Evolutionary conservation across 2,329 filamentous ascomycete species (phyloP), one percentile per base, ranked within the genome.

Genomic region (Magnaporthales sp.): DNA sequence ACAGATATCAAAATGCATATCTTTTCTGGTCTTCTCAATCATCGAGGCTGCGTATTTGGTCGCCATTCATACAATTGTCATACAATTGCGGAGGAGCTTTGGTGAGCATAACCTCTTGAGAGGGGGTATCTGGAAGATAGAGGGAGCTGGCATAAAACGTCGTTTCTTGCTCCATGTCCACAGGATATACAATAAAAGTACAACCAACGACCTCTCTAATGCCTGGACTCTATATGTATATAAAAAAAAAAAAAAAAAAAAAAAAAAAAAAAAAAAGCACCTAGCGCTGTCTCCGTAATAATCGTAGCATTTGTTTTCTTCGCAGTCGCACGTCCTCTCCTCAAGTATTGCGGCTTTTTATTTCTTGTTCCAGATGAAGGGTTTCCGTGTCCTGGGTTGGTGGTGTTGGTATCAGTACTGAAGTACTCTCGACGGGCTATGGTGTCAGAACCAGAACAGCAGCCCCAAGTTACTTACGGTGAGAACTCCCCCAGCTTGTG

Each of bases 401-500:
- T 6, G 6, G 2, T 46, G 64, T 61, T 29, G 26, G 51, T 19
- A 15, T 4, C 7, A 15, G 64, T 19, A 11, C 6, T 46, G 29
- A 24, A 30, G 24, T 2, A 46, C 38, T n/a, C 2, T 46, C 6
- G 15, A n/a, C n/a, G n/a, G n/a, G n/a, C n/a, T n/a, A n/a, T n/a
- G n/a, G n/a, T n/a, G n/a, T n/a, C n/a, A n/a, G n/a, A n/a, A n/a
- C 9, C 38, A 11, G 24, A 22, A n/a, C 11, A 5, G 7, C 11
- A 26, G 30, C 6, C 11, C 11, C 13, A 62, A 22, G 15, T n/a
- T 60, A 87, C 92, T 74, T 86, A 97, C 93, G 87, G 82, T 69
- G 92, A 89, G 77, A 97, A 97, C 80, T 97, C 93, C 73, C 93
- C 93, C 71, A 97, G 83, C 80, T 97, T 97, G 79, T 95, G 91